These are phyloP conservation scores for Kwoniella pini DNA, from an alignment of 768 basidiomycete species.

Conservation along the genomic window DNA sequence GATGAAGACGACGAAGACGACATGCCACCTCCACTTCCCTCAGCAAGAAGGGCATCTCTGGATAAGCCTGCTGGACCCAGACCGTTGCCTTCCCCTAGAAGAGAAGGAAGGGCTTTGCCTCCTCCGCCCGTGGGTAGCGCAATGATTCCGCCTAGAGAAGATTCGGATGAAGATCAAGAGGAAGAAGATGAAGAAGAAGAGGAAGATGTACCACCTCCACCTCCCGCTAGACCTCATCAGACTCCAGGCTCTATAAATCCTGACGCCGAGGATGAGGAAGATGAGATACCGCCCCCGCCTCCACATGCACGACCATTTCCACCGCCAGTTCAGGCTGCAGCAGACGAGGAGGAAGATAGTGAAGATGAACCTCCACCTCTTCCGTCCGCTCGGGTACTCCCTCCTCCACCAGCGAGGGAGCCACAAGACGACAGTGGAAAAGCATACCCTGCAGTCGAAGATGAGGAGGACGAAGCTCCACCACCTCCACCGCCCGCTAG, in stretches of 20 bases:
- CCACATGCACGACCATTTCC: conserved; percentile 2
- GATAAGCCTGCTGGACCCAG: conserved; percentile 30
- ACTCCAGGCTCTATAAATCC: not conserved
- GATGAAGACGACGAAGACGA: conserved; percentile 34
- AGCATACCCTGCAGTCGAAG: not conserved
- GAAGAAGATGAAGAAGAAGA: conserved; percentile 24
- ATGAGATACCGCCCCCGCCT: conserved; percentile 10
- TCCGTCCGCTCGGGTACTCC: not conserved
- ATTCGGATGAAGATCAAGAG: conserved; percentile 34
- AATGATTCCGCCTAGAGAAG: conserved; percentile 32
- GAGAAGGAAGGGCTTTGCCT: conserved; percentile 20
- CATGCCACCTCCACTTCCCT: conserved; percentile 34
- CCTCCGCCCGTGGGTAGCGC: conserved; percentile 31
- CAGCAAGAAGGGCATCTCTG: not conserved
- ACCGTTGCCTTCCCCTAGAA: conserved; percentile 27
- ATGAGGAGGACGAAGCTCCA: conserved; percentile 55
- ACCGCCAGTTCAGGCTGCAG: not conserved
- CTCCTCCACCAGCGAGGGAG: conserved; percentile 11
- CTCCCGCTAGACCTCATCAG: conserved; percentile 2
- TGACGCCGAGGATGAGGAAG: conserved; percentile 3
- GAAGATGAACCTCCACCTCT: conserved; percentile 45
- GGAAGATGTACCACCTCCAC: conserved; percentile 9
- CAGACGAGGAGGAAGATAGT: conserved; percentile 17
- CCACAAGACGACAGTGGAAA: no score
- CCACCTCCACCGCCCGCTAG: conserved; percentile 18